A percentile compares a stretch with the other conserved stretches of the same genome.
Conservation (phyloP, 202 grass and related monocot species). For the Hordeum pubiflorum region DNA sequence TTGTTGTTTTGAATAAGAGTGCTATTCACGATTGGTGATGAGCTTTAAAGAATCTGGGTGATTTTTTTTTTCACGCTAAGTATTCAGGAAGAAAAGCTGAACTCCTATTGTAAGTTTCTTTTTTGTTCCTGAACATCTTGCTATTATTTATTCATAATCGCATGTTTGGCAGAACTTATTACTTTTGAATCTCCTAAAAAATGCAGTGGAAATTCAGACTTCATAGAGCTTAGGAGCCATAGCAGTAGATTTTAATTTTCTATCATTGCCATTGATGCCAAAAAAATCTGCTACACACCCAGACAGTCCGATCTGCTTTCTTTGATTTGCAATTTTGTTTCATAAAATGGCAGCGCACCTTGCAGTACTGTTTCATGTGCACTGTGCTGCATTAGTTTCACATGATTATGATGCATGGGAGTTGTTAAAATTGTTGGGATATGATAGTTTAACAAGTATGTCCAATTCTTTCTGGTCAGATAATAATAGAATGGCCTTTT, state of each 20-base stretch:
- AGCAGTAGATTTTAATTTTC: not conserved
- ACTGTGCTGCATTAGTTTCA: not conserved
- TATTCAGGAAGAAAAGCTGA: constrained; percentile 4
- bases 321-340: not conserved
- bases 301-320: not conserved
- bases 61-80: not conserved
- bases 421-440: constrained; percentile 8
- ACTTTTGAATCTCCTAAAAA: not conserved
- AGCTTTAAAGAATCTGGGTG: not conserved
- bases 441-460: not conserved
- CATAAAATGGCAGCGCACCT: not conserved
- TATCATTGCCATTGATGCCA: not conserved
- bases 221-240: not conserved
- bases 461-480: constrained; percentile 48
- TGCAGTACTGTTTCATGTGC: constrained; percentile 14
- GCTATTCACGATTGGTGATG: not conserved
- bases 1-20: not conserved
- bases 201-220: not conserved
- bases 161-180: constrained; percentile 10
- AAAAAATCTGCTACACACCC: not conserved
- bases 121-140: not conserved
- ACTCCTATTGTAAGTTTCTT: constrained; percentile 1
- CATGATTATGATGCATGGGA: not conserved
- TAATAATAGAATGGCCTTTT: constrained; percentile 51
- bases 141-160: not conserved